phyloP scores from a whole-genome alignment of 1,284 basidiomycete genomes.

The Irpex sp. region DNA sequence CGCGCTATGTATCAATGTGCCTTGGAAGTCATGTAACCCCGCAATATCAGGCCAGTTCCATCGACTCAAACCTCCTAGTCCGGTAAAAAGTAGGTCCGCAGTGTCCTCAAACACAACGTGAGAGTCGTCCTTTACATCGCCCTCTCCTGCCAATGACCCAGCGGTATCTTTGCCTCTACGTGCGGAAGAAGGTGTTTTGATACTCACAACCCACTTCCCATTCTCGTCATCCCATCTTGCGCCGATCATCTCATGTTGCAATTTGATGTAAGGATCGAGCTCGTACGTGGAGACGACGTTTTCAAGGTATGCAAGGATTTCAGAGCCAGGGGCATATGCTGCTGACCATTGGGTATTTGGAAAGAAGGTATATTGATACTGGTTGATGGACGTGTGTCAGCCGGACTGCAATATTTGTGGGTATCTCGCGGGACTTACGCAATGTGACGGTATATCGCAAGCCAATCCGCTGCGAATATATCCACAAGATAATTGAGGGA shows the following conservation, averaged over 20 bases:
- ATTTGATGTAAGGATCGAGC: constrained; percentile 45
- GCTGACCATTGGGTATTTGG: constrained; percentile 53
- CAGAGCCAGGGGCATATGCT: constrained; percentile 52
- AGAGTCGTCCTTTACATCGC: neutral
- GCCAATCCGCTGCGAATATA: constrained; percentile 39
- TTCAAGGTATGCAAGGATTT: constrained; percentile 51
- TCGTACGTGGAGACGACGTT: constrained; percentile 52
- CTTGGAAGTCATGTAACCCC: constrained; percentile 15
- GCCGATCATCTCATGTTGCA: constrained; percentile 46
- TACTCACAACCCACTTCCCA: constrained; percentile 49
- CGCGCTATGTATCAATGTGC: constrained; percentile 34
- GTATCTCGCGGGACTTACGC: constrained; percentile 14
- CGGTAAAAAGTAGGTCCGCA: constrained; percentile 18
- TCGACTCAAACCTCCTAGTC: constrained; percentile 13
- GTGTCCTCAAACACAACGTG: constrained; percentile 18
- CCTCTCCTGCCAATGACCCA: no score
- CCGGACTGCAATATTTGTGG: neutral
- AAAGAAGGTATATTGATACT: constrained; percentile 59
- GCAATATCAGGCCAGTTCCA: constrained; percentile 20
- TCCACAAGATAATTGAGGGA: neutral
- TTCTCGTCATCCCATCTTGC: constrained; percentile 44
- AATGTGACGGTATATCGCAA: constrained; percentile 35
- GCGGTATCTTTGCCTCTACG: no score
- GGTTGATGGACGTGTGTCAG: constrained; percentile 1
- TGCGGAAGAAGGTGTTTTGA: constrained; percentile 21